Percentiles rank a stretch among this genome's conserved stretches.
Evolutionary conservation across 345 rosid species (phyloP).

Genomic region (Cardamine chenopodiifolia): DNA sequence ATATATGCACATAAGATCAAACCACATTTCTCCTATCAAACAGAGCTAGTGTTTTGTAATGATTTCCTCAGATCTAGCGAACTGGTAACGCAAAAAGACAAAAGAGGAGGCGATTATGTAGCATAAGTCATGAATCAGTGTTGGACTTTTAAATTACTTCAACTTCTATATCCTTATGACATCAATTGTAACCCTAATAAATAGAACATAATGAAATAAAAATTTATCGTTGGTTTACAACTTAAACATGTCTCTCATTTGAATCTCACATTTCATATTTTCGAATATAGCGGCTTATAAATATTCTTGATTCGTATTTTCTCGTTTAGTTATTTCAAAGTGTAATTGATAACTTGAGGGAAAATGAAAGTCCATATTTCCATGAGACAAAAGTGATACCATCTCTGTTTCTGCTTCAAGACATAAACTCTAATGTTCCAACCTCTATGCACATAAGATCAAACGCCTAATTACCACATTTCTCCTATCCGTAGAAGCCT

Average conservation of each 20-base stretch:
- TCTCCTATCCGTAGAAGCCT: background rate
- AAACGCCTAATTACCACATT: background rate
- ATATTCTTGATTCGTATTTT: background rate
- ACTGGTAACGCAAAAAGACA: too few species aligned
- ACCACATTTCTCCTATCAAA: slow-evolving; percentile 7
- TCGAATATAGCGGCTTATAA: too few species aligned
- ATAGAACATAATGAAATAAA: background rate
- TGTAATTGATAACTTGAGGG: background rate
- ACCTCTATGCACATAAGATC: slow-evolving; percentile 3
- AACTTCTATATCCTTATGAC: background rate
- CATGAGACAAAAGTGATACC: background rate
- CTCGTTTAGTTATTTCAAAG: background rate
- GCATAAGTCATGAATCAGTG: too few species aligned
- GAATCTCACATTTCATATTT: background rate
- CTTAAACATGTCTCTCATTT: background rate
- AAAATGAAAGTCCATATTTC: background rate
- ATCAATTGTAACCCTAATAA: background rate
- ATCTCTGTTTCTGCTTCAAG: too few species aligned
- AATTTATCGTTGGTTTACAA: background rate
- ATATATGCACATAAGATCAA: slow-evolving; percentile 9
- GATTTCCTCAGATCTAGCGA: too few species aligned
- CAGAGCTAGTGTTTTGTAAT: too few species aligned
- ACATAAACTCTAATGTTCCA: background rate
- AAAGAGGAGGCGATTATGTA: too few species aligned
- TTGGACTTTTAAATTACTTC: background rate